A percentile compares a stretch with the other conserved stretches of the same genome.
These are phyloP conservation scores for Coemansia reversa DNA, from an alignment of 192 early-diverging fungal genomes.

Conservation along the genomic window DNA sequence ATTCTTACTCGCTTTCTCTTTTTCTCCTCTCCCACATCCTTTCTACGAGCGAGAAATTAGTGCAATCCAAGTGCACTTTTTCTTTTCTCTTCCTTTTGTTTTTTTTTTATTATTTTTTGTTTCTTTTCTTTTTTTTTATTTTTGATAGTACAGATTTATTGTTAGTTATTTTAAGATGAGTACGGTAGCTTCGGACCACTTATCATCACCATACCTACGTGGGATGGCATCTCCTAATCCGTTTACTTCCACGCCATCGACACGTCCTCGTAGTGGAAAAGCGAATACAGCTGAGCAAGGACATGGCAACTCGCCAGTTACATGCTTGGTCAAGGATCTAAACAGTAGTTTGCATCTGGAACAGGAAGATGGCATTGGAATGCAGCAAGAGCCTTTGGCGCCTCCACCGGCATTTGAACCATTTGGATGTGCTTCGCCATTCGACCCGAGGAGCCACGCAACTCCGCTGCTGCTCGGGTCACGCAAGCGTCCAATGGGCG, in stretches of 20 bases:
- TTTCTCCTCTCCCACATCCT: too few species aligned
- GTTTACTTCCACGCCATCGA: slow-evolving; percentile 18
- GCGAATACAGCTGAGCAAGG: background rate
- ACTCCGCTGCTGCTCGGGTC: slow-evolving; percentile 30
- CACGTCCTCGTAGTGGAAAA: background rate
- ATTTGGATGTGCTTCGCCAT: slow-evolving; percentile 22
- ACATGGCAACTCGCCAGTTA: slow-evolving; percentile 25
- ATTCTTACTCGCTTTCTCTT: too few species aligned
- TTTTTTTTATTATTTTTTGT: background rate
- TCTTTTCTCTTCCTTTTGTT: background rate
- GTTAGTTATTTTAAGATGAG: slow-evolving; percentile 19
- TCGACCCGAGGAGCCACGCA: background rate
- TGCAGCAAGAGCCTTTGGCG: background rate
- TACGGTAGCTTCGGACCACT: slow-evolving; percentile 27
- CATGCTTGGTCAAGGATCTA: slow-evolving; percentile 34
- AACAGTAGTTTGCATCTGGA: slow-evolving; percentile 43
- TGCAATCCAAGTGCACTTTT: background rate
- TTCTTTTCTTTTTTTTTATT: background rate
- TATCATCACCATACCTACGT: slow-evolving; percentile 28
- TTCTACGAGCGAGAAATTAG: too few species aligned
- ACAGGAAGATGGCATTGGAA: background rate
- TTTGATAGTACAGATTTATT: background rate
- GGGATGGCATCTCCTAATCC: slow-evolving; percentile 33
- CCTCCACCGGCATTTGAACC: slow-evolving; percentile 17
- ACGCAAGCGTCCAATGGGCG: slow-evolving; percentile 34